These are phyloP conservation scores for Leavenworthia alabamica DNA, from an alignment of 345 rosid species.

Conservation along the genomic window DNA sequence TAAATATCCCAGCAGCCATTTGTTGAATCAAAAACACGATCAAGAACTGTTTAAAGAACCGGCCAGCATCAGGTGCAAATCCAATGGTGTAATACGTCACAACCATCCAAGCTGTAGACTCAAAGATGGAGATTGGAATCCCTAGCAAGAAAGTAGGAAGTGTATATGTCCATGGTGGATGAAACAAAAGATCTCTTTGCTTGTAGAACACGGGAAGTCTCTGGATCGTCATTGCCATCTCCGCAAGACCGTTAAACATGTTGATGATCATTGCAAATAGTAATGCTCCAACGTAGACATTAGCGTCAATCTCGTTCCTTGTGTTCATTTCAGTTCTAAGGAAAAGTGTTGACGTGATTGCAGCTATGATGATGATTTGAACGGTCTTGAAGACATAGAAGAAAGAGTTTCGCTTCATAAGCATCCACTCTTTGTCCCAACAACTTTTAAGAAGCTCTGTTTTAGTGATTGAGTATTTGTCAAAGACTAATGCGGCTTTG, in stretches of 20 bases:
- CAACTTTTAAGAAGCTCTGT: slow-evolving; percentile 57
- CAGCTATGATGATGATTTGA: slow-evolving; percentile 52
- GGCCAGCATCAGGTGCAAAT: slow-evolving; percentile 51
- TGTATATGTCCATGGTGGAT: slow-evolving; percentile 33
- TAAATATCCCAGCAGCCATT: slow-evolving; percentile 41
- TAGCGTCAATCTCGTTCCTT: slow-evolving; percentile 28
- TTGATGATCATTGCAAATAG: slow-evolving; percentile 28
- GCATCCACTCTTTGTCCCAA: slow-evolving; percentile 70
- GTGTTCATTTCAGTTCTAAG: slow-evolving; percentile 29
- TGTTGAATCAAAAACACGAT: slow-evolving; percentile 40
- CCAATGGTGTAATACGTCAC: slow-evolving; percentile 55
- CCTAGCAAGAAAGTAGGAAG: slow-evolving; percentile 34
- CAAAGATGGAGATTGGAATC: slow-evolving; percentile 30
- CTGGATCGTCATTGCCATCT: slow-evolving; percentile 31
- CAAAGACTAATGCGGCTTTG: slow-evolving; percentile 56
- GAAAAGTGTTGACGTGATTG: slow-evolving; percentile 30
- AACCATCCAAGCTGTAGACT: slow-evolving; percentile 28
- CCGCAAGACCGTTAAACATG: slow-evolving; percentile 34
- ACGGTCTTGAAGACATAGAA: slow-evolving; percentile 54
- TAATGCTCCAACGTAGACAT: slow-evolving; percentile 20
- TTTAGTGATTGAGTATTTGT: slow-evolving; percentile 43
- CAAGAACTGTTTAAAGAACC: slow-evolving; percentile 54
- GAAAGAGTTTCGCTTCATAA: slow-evolving; percentile 55
- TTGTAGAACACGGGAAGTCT: slow-evolving; percentile 36
- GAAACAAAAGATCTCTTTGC: slow-evolving; percentile 37